Conservation (phyloP, 768 basidiomycete species). For the Collybia sordida region DNA sequence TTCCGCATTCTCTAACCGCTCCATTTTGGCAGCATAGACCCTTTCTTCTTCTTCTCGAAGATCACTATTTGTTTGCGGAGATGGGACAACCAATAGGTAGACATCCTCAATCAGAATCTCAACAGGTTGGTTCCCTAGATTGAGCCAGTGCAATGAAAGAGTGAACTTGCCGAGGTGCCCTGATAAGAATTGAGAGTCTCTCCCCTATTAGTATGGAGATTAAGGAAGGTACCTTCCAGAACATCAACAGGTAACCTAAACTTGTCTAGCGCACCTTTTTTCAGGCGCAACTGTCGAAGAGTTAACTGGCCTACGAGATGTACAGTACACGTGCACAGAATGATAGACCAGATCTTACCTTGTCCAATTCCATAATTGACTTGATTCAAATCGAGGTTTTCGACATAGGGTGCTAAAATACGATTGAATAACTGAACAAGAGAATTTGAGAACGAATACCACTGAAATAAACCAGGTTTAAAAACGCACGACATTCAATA, state of each 20-base stretch:
- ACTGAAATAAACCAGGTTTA: background rate
- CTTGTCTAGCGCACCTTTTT: constrained; percentile 92
- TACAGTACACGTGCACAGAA: constrained; percentile 1
- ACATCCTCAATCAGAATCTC: constrained; percentile 92
- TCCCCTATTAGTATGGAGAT: background rate
- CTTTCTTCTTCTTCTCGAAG: constrained; percentile 84
- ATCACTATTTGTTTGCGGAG: constrained; percentile 64
- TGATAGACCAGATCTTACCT: constrained; percentile 42
- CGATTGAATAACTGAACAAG: constrained; percentile 73
- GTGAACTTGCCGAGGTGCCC: constrained; percentile 87
- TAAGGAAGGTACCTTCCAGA: constrained; percentile 65
- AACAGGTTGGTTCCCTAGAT: constrained; percentile 85
- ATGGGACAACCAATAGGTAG: constrained; percentile 89
- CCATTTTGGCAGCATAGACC: constrained; percentile 82
- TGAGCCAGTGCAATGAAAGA: constrained; percentile 86
- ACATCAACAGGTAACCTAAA: constrained; percentile 96
- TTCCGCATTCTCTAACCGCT: constrained; percentile 88
- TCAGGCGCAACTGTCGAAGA: constrained; percentile 80
- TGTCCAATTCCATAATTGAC: constrained; percentile 92
- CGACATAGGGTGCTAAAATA: constrained; percentile 92
- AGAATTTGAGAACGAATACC: background rate
- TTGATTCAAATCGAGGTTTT: constrained; percentile 93
- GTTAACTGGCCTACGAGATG: constrained; percentile 63
- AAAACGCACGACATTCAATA: constrained; percentile 69
- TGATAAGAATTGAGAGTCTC: constrained; percentile 22